These are phyloP conservation scores for Auriculariales sp. DNA, from an alignment of 768 basidiomycete species.

Conservation along the genomic window DNA sequence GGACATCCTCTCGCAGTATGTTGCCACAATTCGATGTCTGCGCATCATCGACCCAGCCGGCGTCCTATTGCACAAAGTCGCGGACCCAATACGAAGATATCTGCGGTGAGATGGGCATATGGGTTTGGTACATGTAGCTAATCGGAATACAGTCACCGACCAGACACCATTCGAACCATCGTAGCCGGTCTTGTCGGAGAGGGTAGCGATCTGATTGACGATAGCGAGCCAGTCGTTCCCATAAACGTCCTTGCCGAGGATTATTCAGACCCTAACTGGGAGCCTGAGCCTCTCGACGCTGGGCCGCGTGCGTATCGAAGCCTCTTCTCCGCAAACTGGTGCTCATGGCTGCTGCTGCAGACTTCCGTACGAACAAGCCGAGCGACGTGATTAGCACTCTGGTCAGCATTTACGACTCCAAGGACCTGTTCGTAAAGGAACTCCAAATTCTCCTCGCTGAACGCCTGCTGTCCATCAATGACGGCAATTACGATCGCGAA, in stretches of 20 bases:
- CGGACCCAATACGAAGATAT: constrained; percentile 82
- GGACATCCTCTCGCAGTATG: constrained; percentile 79
- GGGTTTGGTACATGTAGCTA: constrained; percentile 2
- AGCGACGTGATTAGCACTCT: constrained; percentile 92
- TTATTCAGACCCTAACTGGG: constrained; percentile 85
- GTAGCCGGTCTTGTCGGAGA: constrained; percentile 84
- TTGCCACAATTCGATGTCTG: constrained; percentile 81
- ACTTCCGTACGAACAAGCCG: constrained; percentile 81
- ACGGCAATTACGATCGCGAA: constrained; percentile 66
- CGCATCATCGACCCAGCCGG: constrained; percentile 86
- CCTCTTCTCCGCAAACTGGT: neutral
- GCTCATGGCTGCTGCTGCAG: constrained; percentile 23
- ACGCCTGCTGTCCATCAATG: constrained; percentile 61
- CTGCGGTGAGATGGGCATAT: constrained; percentile 40
- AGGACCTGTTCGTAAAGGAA: constrained; percentile 92
- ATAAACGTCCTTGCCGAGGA: constrained; percentile 69
- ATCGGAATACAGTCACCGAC: constrained; percentile 42
- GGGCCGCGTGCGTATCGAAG: constrained; percentile 53
- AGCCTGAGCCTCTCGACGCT: constrained; percentile 91
- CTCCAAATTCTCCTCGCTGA: constrained; percentile 85
- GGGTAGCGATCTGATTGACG: constrained; percentile 73
- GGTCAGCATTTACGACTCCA: constrained; percentile 94
- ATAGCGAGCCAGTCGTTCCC: constrained; percentile 66
- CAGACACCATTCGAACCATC: constrained; percentile 89
- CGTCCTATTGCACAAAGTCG: constrained; percentile 84